Percentiles rank a stretch among this genome's conserved stretches.
Evolutionary conservation across 129 eudicot species (phyloP).

Genomic region (Tanacetum coccineum): DNA sequence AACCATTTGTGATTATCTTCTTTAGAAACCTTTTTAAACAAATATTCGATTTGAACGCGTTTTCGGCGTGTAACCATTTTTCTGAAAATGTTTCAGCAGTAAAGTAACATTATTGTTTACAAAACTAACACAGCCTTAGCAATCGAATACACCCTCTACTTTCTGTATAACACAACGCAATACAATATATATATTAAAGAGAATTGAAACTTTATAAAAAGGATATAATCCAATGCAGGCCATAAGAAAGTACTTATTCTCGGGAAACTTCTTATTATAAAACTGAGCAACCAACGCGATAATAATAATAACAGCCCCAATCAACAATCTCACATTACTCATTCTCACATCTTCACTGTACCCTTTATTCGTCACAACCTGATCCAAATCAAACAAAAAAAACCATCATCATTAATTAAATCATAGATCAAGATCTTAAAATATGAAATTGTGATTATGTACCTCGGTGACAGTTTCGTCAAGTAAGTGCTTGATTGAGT

Average conservation of each 20-base stretch:
- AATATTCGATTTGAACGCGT: too few species aligned
- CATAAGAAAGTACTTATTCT: slow-evolving; percentile 63
- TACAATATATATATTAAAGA: not conserved
- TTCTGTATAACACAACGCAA: not conserved
- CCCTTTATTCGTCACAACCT: slow-evolving; percentile 79
- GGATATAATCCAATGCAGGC: slow-evolving; percentile 90
- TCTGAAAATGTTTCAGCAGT: too few species aligned
- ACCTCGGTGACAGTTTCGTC: slow-evolving; percentile 96
- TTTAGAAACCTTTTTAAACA: too few species aligned
- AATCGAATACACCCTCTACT: too few species aligned
- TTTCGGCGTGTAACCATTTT: too few species aligned
- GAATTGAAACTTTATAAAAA: slow-evolving; percentile 18
- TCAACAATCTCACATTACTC: slow-evolving; percentile 75
- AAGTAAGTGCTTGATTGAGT: slow-evolving; percentile 82
- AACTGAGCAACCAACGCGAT: slow-evolving; percentile 88
- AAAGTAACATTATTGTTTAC: too few species aligned
- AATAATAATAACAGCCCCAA: slow-evolving; percentile 64
- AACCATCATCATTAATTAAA: not conserved
- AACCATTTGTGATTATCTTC: too few species aligned
- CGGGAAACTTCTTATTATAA: slow-evolving; percentile 90
- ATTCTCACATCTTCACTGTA: slow-evolving; percentile 81
- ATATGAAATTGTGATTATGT: slow-evolving; percentile 12
- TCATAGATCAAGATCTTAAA: not conserved
- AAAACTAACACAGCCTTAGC: too few species aligned
- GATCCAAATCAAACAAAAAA: not conserved